Evolutionary conservation across 805 yeast species (phyloP).

Genomic region (Torulaspora franciscae): DNA sequence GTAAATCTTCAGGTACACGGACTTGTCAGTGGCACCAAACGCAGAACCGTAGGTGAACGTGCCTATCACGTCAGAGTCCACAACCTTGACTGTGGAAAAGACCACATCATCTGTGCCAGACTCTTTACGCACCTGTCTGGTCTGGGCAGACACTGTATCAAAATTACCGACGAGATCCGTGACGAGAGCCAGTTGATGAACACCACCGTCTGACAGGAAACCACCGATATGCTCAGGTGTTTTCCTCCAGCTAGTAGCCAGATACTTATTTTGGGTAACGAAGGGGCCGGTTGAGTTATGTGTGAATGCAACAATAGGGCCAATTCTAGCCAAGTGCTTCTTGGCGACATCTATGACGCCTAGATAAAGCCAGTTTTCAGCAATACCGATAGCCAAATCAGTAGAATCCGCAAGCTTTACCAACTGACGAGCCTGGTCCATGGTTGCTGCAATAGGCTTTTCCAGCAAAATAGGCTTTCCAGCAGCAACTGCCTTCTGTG

Average conservation of each 20-base stretch:
- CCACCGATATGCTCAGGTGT: slow-evolving; percentile 93
- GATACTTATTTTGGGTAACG: slow-evolving; percentile 53
- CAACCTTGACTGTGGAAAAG: slow-evolving; percentile 60
- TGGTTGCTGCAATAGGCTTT: slow-evolving; percentile 86
- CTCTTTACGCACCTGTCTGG: slow-evolving; percentile 68
- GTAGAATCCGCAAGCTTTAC: slow-evolving; percentile 60
- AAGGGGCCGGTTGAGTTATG: slow-evolving; percentile 73
- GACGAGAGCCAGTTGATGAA: slow-evolving; percentile 84
- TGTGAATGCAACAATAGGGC: slow-evolving; percentile 62
- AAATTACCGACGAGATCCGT: slow-evolving; percentile 78
- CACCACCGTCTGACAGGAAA: slow-evolving; percentile 90
- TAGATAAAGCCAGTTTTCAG: slow-evolving; percentile 83
- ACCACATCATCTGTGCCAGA: slow-evolving; percentile 82
- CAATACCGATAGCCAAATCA: slow-evolving; percentile 64
- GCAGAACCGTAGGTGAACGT: slow-evolving; percentile 84
- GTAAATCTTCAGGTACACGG: slow-evolving; percentile 60
- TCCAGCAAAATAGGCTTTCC: slow-evolving; percentile 79
- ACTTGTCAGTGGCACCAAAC: slow-evolving; percentile 74
- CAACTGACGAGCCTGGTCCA: slow-evolving; percentile 74
- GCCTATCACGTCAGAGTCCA: slow-evolving; percentile 63
- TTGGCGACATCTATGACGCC: slow-evolving; percentile 52
- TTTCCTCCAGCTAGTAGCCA: slow-evolving; percentile 78
- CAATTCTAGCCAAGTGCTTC: slow-evolving; percentile 63
- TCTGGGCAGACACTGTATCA: slow-evolving; percentile 63
- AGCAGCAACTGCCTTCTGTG: slow-evolving; percentile 63